Evolutionary conservation across 176 grass and related monocot species (phyloP).

Genomic region (Miscanthus lutarioriparius): DNA sequence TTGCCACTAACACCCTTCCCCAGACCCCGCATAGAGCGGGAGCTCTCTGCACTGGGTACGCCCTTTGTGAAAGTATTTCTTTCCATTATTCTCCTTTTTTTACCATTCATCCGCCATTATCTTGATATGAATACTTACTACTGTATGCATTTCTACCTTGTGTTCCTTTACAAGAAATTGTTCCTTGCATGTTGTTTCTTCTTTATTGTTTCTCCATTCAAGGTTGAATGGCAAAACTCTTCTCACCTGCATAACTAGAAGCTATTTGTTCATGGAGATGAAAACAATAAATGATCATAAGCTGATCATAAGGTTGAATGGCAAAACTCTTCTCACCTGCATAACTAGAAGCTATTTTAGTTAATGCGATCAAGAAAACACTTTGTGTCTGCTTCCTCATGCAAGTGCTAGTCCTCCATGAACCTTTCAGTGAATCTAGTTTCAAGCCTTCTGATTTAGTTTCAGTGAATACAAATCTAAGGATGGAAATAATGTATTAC

Average conservation of each 20-base stretch:
- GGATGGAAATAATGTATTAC: conserved; percentile 17
- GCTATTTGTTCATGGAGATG: background rate
- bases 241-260: background rate
- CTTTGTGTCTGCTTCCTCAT: conserved; percentile 9
- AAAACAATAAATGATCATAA: background rate
- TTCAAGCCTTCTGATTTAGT: background rate
- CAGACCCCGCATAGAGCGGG: no score
- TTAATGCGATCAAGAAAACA: background rate
- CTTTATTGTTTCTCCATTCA: background rate
- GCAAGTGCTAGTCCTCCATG: background rate
- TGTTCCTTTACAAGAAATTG: background rate
- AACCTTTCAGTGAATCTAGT: conserved; percentile 2
- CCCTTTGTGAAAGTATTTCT: no score
- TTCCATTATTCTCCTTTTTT: background rate
- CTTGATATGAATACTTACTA: background rate
- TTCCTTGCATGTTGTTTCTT: conserved; percentile 4
- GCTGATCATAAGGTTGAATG: no score
- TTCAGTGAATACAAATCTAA: conserved; percentile 17
- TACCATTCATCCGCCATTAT: background rate
- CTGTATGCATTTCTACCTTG: background rate
- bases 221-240: background rate
- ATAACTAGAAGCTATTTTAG: no score
- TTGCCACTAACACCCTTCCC: no score
- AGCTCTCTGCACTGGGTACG: no score
- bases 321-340: no score